Evolutionary conservation across 1,139 yeast species (phyloP).

Genomic region (Lodderomyces beijingensis): DNA sequence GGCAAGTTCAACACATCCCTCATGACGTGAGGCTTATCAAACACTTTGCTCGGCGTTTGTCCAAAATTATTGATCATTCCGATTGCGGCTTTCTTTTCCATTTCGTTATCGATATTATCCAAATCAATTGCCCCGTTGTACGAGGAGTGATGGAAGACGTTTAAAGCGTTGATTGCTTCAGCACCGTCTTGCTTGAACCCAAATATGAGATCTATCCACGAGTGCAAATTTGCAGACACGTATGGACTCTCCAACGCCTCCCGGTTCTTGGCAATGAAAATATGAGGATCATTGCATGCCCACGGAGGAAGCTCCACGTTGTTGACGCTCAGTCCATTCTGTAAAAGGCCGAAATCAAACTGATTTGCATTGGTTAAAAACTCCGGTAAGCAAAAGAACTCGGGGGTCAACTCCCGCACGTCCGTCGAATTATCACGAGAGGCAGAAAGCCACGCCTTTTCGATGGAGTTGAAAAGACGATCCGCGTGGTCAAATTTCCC

Average conservation of each 20-base stretch:
- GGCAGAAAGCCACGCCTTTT: conserved; percentile 75
- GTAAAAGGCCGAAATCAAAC: conserved; percentile 65
- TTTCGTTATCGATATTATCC: conserved; percentile 65
- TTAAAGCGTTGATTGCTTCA: conserved; percentile 59
- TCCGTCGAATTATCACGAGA: conserved; percentile 77
- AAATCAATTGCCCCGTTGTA: conserved; percentile 79
- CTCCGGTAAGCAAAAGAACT: conserved; percentile 76
- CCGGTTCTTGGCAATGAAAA: conserved; percentile 68
- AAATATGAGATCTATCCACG: conserved; percentile 81
- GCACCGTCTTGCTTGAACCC: conserved; percentile 74
- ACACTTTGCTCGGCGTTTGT: conserved; percentile 76
- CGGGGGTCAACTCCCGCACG: conserved; percentile 82
- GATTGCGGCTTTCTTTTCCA: conserved; percentile 69
- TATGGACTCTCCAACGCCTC: conserved; percentile 79
- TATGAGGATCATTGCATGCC: conserved; percentile 71
- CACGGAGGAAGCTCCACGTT: conserved; percentile 75
- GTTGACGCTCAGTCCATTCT: conserved; percentile 53
- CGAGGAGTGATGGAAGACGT: conserved; percentile 78
- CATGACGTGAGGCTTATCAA: conserved; percentile 58
- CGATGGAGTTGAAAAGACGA: conserved; percentile 66
- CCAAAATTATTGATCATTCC: conserved; percentile 89
- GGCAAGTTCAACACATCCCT: conserved; percentile 39
- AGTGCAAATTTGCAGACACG: conserved; percentile 68
- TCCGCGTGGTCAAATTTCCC: conserved; percentile 88
- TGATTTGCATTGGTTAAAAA: conserved; percentile 60